Evolutionary conservation across 148 eudicot genomes (phyloP).

Genomic region (Silene uniflora): DNA sequence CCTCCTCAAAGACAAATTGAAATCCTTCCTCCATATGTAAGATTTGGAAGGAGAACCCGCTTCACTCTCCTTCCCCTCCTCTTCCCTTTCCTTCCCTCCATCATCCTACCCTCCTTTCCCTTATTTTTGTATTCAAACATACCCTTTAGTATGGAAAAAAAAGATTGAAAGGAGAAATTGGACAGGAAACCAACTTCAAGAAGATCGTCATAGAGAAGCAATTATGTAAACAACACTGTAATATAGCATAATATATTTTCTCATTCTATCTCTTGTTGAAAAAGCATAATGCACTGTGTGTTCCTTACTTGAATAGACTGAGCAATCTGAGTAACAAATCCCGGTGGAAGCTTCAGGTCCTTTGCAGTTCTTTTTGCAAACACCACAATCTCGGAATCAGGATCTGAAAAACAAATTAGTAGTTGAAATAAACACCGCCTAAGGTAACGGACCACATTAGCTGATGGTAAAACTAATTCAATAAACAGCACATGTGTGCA

Average conservation of each 20-base stretch:
- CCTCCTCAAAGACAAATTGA: background rate
- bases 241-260: background rate
- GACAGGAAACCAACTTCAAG: background rate
- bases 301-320: slow-evolving; percentile 77
- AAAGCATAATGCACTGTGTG: slow-evolving; percentile 3
- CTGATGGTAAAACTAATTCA: background rate
- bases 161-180: background rate
- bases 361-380: slow-evolving; percentile 87
- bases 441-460: background rate
- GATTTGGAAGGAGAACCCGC: background rate
- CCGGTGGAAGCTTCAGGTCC: slow-evolving; percentile 93
- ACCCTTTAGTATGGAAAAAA: too few relatives aligned
- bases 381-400: slow-evolving; percentile 77
- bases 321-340: slow-evolving; percentile 82
- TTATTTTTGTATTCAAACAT: too few relatives aligned
- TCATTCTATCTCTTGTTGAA: background rate
- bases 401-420: slow-evolving; percentile 43
- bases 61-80: background rate
- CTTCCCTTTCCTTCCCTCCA: background rate
- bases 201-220: background rate
- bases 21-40: background rate
- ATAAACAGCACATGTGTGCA: background rate
- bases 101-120: background rate
- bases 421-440: background rate
- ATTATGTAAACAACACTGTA: background rate